phyloP scores from a whole-genome alignment of 2,329 filamentous ascomycete species.

The Fusarium sororula region DNA sequence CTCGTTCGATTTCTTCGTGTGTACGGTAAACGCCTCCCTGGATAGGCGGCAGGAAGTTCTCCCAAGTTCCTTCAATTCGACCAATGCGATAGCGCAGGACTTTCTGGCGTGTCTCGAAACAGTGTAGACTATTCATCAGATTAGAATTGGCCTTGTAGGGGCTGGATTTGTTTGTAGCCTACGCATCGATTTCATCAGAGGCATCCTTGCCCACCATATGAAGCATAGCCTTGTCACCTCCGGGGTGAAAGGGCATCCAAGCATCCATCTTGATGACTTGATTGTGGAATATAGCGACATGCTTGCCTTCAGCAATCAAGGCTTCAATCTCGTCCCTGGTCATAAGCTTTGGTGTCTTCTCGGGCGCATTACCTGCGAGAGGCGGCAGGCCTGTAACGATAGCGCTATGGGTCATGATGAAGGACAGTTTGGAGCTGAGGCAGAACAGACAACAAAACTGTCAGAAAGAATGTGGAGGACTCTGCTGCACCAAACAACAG shows the following conservation, averaged over 20 bases:
- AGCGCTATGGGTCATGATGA: constrained; percentile 13
- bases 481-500: constrained; percentile 1
- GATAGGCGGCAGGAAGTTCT: constrained; percentile 89
- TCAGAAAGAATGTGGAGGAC: neutral
- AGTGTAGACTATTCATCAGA: constrained; percentile 75
- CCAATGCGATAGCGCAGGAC: constrained; percentile 90
- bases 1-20: constrained; percentile 47
- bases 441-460: neutral
- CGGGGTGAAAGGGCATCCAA: constrained; percentile 91
- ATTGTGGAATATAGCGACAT: constrained; percentile 82
- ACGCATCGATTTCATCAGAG: constrained; percentile 94
- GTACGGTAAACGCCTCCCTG: constrained; percentile 83
- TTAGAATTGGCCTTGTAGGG: constrained; percentile 5
- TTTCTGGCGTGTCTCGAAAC: constrained; percentile 74
- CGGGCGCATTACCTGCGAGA: constrained; percentile 15
- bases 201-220: constrained; percentile 96
- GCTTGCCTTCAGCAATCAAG: constrained; percentile 82
- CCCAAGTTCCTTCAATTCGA: constrained; percentile 81
- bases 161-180: constrained; percentile 47
- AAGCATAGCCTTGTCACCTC: constrained; percentile 87
- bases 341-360: constrained; percentile 50
- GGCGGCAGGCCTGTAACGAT: constrained; percentile 38
- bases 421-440: neutral
- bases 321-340: constrained; percentile 63
- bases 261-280: constrained; percentile 87